Evolutionary conservation across 306 rosid species (phyloP), one percentile per base, ranked within the genome.

Genomic region (Dryas drummondii): DNA sequence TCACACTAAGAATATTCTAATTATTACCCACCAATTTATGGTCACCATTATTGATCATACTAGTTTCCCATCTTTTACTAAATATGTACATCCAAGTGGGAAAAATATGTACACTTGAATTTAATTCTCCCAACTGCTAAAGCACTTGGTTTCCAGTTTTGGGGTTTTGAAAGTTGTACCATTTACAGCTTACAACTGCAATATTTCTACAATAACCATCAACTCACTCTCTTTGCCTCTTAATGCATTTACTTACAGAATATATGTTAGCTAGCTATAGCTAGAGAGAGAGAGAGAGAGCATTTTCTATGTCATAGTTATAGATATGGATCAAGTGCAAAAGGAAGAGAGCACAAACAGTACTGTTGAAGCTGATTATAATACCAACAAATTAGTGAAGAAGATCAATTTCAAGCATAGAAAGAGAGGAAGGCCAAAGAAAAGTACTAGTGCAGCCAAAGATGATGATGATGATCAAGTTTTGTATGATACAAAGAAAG

Each of bases 321-420:
- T 32, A 32, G 37, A 32, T 32, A 14, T 11, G 6, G 63, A 54
- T 73, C 57, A 65, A 3, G 48, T 17, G 58, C 32, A 32, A 44
- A 64, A 71, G 50, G 77, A 72, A 64, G 82, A 78, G 68, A 78
- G 68, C 12, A 73, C 9, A 55, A 71, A 71, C 37, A 78, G 53
- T 32, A 32, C 37, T 17, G 51, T n/a, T 14, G 47, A 66, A 78
- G 66, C 37, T 32, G 37, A 47, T 11, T 2, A 45, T 11, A 13
- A 5, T 55, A 19, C 13, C 0, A 57, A 12, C 50, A 64, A 2
- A 32, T 32, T 32, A 55, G 32, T 17, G 49, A 8, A 5, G 60
- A 55, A 55, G 60, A 62, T 5, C 0, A 45, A 45, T 32, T 32
- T 32, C 9, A 50, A 16, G 5, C 42, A 49, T 5, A 71, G 63